phyloP scores from a whole-genome alignment of 192 early-diverging fungal species.

The Coemansia sp. region DNA sequence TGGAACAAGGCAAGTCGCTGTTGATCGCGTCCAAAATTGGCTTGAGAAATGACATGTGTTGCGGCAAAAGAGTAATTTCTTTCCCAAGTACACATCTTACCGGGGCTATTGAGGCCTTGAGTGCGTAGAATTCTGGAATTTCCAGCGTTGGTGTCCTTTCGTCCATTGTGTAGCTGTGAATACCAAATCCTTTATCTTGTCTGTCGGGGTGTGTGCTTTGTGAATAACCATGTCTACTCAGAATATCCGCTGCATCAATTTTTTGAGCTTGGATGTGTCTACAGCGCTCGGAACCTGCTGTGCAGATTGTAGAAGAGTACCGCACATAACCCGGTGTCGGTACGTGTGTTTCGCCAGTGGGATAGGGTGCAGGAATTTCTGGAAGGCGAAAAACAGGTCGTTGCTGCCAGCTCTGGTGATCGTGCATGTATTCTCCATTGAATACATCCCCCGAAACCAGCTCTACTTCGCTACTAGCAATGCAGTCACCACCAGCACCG shows the following conservation, averaged over 20 bases:
- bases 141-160: neutral
- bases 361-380: conserved; percentile 36
- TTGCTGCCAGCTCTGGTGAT: neutral
- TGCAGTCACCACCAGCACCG: neutral
- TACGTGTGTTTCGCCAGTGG: conserved; percentile 25
- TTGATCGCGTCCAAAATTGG: conserved; percentile 28
- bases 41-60: conserved; percentile 29
- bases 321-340: conserved; percentile 19
- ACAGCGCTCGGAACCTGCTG: neutral
- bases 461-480: neutral
- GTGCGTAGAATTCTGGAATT: neutral
- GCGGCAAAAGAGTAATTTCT: conserved; percentile 10
- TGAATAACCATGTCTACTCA: neutral
- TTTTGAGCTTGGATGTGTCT: neutral
- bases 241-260: conserved; percentile 5
- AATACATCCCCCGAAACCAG: neutral
- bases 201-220: neutral
- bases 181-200: neutral
- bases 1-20: neutral
- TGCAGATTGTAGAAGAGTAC: neutral
- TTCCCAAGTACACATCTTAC: neutral
- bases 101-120: neutral
- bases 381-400: conserved; percentile 16
- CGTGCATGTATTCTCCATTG: neutral
- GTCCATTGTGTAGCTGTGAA: neutral